Evolutionary conservation across 108 stramenopile species (phyloP).

Genomic region (Nannochloropsis oceanica): DNA sequence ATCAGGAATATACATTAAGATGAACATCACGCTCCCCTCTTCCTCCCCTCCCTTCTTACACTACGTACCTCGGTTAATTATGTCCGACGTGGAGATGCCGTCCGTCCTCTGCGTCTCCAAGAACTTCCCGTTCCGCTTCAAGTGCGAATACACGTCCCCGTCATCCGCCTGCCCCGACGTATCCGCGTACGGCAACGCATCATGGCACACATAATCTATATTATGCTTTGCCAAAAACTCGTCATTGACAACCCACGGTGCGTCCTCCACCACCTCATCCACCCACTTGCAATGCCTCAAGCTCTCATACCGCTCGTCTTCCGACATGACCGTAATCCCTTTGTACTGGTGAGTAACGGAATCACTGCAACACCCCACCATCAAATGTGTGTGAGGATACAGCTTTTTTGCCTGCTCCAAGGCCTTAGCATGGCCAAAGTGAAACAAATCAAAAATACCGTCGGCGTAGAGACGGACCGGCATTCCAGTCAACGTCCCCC

Average conservation of each 20-base stretch:
- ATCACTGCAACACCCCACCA: conserved; percentile 17
- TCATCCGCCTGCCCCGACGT: conserved; percentile 8
- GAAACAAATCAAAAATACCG: conserved; percentile 27
- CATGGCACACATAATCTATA: conserved; percentile 21
- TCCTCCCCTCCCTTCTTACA: neutral
- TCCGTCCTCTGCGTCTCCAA: conserved; percentile 17
- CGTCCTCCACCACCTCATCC: conserved; percentile 18
- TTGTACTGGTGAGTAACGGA: conserved; percentile 6
- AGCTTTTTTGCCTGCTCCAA: neutral
- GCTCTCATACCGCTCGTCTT: conserved; percentile 14
- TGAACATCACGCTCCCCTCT: neutral
- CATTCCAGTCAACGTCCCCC: conserved; percentile 6
- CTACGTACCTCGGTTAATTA: conserved; percentile 1
- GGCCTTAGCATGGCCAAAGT: conserved; percentile 21
- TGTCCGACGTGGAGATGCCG: conserved; percentile 25
- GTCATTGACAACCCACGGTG: conserved; percentile 13
- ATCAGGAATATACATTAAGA: neutral
- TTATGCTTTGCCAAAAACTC: conserved; percentile 6
- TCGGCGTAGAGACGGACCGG: conserved; percentile 20
- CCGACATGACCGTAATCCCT: conserved; percentile 13
- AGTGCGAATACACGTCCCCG: conserved; percentile 13
- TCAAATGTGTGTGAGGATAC: conserved; percentile 10
- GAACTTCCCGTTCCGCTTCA: conserved; percentile 7
- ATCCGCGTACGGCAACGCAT: conserved; percentile 14
- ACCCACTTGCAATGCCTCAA: conserved; percentile 23